Percentiles rank a stretch among this genome's conserved stretches.
Conservation (phyloP, 495 filamentous ascomycete genomes). For the Podospora comata region DNA sequence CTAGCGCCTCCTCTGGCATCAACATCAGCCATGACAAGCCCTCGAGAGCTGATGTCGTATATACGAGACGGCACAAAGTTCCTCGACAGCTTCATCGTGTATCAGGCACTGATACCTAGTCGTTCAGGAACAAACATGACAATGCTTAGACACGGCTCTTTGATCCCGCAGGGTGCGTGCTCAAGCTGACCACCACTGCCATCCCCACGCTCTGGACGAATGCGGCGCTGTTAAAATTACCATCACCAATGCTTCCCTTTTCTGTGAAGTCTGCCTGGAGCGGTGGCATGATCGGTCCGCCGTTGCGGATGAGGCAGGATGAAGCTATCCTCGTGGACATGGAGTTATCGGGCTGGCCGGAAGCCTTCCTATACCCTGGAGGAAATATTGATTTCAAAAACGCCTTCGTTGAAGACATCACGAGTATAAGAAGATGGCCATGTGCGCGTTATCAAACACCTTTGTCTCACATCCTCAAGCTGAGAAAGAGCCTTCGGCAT, state of each 20-base stretch:
- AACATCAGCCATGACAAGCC: neutral
- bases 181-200: slow-evolving; percentile 1
- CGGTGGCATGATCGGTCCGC: neutral
- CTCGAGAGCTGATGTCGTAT: neutral
- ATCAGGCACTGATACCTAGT: neutral
- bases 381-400: neutral
- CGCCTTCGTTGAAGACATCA: neutral
- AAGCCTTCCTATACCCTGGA: neutral
- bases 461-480: neutral
- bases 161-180: neutral
- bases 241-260: slow-evolving; percentile 1
- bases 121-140: neutral
- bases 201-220: neutral
- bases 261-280: neutral
- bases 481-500: neutral
- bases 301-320: neutral
- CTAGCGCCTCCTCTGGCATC: neutral
- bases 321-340: neutral
- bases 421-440: neutral
- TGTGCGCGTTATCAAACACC: neutral
- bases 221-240: slow-evolving; percentile 7
- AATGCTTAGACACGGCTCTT: neutral
- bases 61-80: neutral
- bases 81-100: neutral
- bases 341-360: neutral